Evolutionary conservation across 179 eudicot species (phyloP).

Genomic region (Silene noctiflora): DNA sequence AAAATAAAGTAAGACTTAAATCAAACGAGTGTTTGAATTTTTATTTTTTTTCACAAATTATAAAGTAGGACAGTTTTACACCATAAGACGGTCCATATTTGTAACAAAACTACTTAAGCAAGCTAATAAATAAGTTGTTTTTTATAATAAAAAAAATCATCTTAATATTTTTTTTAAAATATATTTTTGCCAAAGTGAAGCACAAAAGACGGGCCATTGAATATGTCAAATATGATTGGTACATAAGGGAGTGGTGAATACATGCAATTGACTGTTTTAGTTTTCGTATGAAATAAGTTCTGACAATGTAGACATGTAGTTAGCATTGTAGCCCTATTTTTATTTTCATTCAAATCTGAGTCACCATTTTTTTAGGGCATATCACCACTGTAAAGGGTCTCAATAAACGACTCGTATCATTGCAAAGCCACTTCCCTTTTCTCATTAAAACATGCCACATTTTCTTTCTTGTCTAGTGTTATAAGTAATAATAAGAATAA

Average conservation of each 20-base stretch:
- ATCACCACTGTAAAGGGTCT: constrained; percentile 6
- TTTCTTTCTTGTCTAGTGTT: background rate
- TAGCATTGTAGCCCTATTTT: background rate
- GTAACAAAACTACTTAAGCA: no score
- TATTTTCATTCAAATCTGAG: background rate
- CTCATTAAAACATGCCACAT: constrained; percentile 13
- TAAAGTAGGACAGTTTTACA: no score
- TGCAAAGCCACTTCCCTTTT: constrained; percentile 1
- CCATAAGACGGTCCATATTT: no score
- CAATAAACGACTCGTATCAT: constrained; percentile 10
- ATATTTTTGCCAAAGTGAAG: background rate
- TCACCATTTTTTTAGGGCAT: constrained; percentile 3
- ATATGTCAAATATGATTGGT: background rate
- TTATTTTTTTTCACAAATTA: no score
- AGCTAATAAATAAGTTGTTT: no score
- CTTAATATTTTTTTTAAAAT: no score
- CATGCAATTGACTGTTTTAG: background rate
- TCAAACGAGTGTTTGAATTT: no score
- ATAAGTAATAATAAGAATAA: background rate
- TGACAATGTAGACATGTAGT: background rate
- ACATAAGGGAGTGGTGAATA: background rate
- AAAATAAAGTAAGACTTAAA: no score
- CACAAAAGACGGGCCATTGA: background rate
- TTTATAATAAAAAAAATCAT: no score
- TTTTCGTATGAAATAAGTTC: background rate